These are phyloP conservation scores for Gracilaria domingensis DNA, from an alignment of 23 red algal species.

Conservation along the genomic window DNA sequence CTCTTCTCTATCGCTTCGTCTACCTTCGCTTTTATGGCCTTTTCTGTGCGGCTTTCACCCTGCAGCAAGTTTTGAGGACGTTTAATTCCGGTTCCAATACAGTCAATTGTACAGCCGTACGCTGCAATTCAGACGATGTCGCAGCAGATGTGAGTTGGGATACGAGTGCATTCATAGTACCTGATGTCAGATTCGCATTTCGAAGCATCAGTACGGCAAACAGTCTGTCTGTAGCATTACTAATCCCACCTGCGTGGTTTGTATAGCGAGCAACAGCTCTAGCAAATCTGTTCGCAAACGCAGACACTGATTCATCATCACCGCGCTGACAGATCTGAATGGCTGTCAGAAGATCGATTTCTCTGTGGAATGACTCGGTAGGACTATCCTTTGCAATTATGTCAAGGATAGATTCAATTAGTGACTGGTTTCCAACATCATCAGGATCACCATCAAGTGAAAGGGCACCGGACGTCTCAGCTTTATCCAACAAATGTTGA, in stretches of 20 bases:
- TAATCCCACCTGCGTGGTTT: background rate
- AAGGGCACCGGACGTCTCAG: background rate
- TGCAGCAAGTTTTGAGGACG: background rate
- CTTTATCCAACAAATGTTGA: slow-evolving; percentile 40
- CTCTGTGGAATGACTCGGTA: slow-evolving; percentile 14
- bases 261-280: slow-evolving; percentile 34
- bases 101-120: background rate
- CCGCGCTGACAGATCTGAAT: background rate
- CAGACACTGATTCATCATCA: background rate
- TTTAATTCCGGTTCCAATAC: slow-evolving; percentile 3
- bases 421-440: background rate
- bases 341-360: slow-evolving; percentile 20
- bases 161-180: slow-evolving; percentile 47
- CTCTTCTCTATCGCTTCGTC: background rate
- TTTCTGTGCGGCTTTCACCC: background rate
- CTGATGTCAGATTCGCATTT: slow-evolving; percentile 35
- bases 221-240: background rate
- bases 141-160: slow-evolving; percentile 15
- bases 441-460: background rate
- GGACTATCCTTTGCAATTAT: slow-evolving; percentile 44
- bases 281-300: slow-evolving; percentile 18
- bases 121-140: background rate
- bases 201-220: slow-evolving; percentile 32
- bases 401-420: slow-evolving; percentile 18
- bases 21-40: background rate